Base-by-base conservation (phyloP, 441 rosid genomes). In the Flueggea neowawraea region DNA sequence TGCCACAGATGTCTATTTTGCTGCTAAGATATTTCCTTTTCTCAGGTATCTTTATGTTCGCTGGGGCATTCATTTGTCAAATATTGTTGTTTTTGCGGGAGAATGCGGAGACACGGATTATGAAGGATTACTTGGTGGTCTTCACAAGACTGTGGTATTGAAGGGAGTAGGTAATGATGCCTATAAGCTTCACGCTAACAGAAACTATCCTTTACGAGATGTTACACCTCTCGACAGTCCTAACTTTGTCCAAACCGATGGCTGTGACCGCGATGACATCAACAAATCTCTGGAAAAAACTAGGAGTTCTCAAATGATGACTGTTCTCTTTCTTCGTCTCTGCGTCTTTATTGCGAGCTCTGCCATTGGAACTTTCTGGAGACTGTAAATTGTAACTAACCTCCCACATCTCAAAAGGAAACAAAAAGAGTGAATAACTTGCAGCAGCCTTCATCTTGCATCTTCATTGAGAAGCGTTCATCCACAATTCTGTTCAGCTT, bases 71-170 rank as follows among this genome's bases (percentile, higher is more conserved):
- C 87, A 85, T 56, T 65, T 89, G 60, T 75, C 84, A 9, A 84
- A 78, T 52, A 60, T 81, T 12, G 84, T 87, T 33, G 84, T 89
- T 39, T 82, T 89, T 58, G 79, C 70, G 12, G 98, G 96, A 70
- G 95, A 85, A 60, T 70, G 80, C 47, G 96, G 96, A 2, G 95
- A 91, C 74, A 82, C 95, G 0, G 95, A 89, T 57, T 89, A 82
- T 41, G 97, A 89, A 71, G 85, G 81, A 39, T 73, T 91, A 70
- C 81, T 89, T 12, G 87, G 88, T n/a, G 96, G 96, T 12, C 47
- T 84, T 52, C 96, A 82, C 61, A 91, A 85, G 80, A 85, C 90
- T 6, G 79, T 91, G 36, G 76, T 85, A 59, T 59, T 91, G 17
- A 91, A 80, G 73, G 90, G 94, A 51, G 67, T 82, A 10, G 88